A percentile compares a stretch with the other conserved stretches of the same genome.
Evolutionary conservation across 2,329 filamentous ascomycete species (phyloP).

Genomic region (Aspergillus cejpii): DNA sequence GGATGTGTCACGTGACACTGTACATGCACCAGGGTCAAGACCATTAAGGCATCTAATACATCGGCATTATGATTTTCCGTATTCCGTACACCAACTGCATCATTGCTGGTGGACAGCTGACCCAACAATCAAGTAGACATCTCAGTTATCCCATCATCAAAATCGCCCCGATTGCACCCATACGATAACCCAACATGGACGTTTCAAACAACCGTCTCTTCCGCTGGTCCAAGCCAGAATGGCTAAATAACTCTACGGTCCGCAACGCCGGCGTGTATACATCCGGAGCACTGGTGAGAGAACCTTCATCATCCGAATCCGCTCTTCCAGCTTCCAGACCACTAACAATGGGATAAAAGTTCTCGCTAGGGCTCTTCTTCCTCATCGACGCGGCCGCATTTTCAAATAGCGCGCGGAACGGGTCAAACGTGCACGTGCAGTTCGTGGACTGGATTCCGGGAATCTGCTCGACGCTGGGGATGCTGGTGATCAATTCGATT

Average conservation of each 20-base stretch:
- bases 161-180: neutral
- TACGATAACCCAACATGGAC: conserved; percentile 26
- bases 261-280: conserved; percentile 60
- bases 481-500: conserved; percentile 67
- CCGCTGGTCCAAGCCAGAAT: conserved; percentile 60
- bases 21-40: too few relatives aligned
- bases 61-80: conserved; percentile 16
- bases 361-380: conserved; percentile 63
- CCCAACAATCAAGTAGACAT: neutral
- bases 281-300: conserved; percentile 57
- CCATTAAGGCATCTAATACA: neutral
- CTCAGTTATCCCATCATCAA: neutral
- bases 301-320: conserved; percentile 4
- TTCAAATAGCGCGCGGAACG: conserved; percentile 57
- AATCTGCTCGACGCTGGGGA: conserved; percentile 62
- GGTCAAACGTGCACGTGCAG: conserved; percentile 57
- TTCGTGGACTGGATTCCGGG: conserved; percentile 67
- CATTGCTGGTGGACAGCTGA: conserved; percentile 11
- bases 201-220: conserved; percentile 54
- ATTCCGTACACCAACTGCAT: conserved; percentile 14
- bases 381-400: conserved; percentile 60
- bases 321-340: neutral
- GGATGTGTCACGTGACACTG: too few relatives aligned
- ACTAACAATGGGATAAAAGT: conserved; percentile 40
- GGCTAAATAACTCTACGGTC: conserved; percentile 59